Conservation (phyloP, 129 eudicot species). For the Deinandra increscens region DNA sequence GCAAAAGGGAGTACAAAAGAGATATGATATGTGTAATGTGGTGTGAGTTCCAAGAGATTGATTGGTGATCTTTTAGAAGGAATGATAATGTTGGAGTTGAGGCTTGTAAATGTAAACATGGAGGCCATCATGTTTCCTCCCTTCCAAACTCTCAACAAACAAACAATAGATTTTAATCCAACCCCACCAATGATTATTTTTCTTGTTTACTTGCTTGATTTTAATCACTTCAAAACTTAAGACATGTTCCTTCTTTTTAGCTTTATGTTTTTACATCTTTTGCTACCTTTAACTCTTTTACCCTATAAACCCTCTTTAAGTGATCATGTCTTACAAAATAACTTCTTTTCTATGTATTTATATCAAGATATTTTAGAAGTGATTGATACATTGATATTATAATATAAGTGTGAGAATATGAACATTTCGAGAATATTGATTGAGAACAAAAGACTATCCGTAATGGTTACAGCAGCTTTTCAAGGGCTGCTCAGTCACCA, state of each 20-base stretch:
- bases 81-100: slow-evolving; percentile 43
- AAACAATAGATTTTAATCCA: slow-evolving; percentile 36
- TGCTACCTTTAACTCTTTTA: slow-evolving; percentile 7
- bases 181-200: slow-evolving; percentile 37
- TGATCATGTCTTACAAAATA: slow-evolving; percentile 18
- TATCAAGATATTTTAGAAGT: neutral
- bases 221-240: slow-evolving; percentile 26
- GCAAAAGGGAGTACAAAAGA: slow-evolving; percentile 28
- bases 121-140: slow-evolving; percentile 92
- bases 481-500: no score
- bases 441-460: no score
- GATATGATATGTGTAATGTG: slow-evolving; percentile 24
- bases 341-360: neutral
- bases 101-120: slow-evolving; percentile 70
- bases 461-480: no score
- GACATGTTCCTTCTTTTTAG: slow-evolving; percentile 30
- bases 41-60: slow-evolving; percentile 59
- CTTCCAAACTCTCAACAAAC: slow-evolving; percentile 49
- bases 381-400: neutral
- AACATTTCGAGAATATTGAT: no score
- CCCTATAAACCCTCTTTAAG: neutral
- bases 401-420: neutral
- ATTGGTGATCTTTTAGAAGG: slow-evolving; percentile 41
- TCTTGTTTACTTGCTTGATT: slow-evolving; percentile 22
- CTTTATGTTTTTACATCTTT: slow-evolving; percentile 1